phyloP scores from a whole-genome alignment of 164 flowering plant species.

The Umbellularia californica region DNA sequence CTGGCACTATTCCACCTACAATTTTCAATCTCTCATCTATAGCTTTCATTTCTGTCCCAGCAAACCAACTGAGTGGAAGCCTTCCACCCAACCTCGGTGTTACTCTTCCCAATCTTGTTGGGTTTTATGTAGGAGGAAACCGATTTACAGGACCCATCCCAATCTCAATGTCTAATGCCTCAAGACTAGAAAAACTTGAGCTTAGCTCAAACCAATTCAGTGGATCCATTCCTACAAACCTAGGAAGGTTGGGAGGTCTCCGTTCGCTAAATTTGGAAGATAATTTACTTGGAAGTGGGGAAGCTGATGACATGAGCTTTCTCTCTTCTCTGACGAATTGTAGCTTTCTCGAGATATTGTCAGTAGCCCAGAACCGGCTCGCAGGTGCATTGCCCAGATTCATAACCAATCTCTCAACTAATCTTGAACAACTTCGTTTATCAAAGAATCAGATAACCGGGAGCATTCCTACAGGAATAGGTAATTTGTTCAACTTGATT shows the following conservation, averaged over 20 bases:
- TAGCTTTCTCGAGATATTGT: slow-evolving; percentile 25
- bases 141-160: slow-evolving; percentile 43
- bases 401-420: slow-evolving; percentile 40
- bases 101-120: slow-evolving; percentile 30
- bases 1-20: not conserved
- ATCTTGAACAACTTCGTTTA: slow-evolving; percentile 22
- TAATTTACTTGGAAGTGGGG: not conserved
- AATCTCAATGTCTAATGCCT: slow-evolving; percentile 34
- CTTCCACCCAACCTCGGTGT: slow-evolving; percentile 13
- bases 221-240: slow-evolving; percentile 2
- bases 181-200: slow-evolving; percentile 25
- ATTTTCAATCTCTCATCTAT: not conserved
- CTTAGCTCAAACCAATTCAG: slow-evolving; percentile 25
- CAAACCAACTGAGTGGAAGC: slow-evolving; percentile 23
- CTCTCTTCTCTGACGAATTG: slow-evolving; percentile 32
- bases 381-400: slow-evolving; percentile 42
- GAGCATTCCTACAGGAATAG: slow-evolving; percentile 35
- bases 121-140: slow-evolving; percentile 25
- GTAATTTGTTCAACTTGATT: slow-evolving; percentile 21
- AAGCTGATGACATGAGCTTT: slow-evolving; percentile 22
- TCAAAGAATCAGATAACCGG: slow-evolving; percentile 28
- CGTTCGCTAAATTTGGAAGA: not conserved
- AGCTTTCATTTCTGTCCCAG: not conserved
- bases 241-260: not conserved
- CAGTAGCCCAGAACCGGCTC: slow-evolving; percentile 31